Percentiles rank a stretch among this genome's conserved stretches.
These are phyloP conservation scores for Ballota nigra DNA, from an alignment of 257 asterid species.

Conservation along the genomic window DNA sequence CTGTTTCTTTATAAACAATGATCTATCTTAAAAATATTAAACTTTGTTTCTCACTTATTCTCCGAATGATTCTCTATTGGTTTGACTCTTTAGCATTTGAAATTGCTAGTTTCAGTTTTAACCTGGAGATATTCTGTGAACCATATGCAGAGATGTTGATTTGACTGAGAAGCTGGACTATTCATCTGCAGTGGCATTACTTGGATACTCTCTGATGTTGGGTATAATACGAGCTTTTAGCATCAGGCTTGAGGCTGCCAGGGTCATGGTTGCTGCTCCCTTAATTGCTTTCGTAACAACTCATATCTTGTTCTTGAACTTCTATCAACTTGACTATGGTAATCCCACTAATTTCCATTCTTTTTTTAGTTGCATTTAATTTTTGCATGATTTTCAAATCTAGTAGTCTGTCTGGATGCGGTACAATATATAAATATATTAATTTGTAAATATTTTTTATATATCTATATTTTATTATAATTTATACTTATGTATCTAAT, in stretches of 20 bases:
- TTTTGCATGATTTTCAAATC: neutral
- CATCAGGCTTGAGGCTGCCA: slow-evolving; percentile 66
- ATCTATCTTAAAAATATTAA: neutral
- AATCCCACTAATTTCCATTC: slow-evolving; percentile 22
- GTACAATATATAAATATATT: neutral
- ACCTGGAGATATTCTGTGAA: slow-evolving; percentile 18
- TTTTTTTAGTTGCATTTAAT: neutral
- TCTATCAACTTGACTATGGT: slow-evolving; percentile 65
- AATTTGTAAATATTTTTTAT: no score
- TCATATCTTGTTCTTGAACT: slow-evolving; percentile 72
- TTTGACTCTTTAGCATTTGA: slow-evolving; percentile 1
- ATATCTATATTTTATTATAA: no score
- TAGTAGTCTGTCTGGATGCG: neutral
- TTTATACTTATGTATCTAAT: neutral
- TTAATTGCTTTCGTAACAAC: slow-evolving; percentile 66
- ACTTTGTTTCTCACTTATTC: neutral
- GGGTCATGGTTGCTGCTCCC: slow-evolving; percentile 93
- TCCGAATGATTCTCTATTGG: neutral
- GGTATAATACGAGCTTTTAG: slow-evolving; percentile 63
- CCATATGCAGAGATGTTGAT: slow-evolving; percentile 65
- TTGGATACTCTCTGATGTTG: slow-evolving; percentile 70
- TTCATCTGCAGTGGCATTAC: slow-evolving; percentile 71
- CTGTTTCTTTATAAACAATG: neutral
- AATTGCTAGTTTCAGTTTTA: neutral
- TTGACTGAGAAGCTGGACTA: slow-evolving; percentile 81